Base-by-base conservation (phyloP, 495 filamentous ascomycete species). In the Lepraria neglecta region DNA sequence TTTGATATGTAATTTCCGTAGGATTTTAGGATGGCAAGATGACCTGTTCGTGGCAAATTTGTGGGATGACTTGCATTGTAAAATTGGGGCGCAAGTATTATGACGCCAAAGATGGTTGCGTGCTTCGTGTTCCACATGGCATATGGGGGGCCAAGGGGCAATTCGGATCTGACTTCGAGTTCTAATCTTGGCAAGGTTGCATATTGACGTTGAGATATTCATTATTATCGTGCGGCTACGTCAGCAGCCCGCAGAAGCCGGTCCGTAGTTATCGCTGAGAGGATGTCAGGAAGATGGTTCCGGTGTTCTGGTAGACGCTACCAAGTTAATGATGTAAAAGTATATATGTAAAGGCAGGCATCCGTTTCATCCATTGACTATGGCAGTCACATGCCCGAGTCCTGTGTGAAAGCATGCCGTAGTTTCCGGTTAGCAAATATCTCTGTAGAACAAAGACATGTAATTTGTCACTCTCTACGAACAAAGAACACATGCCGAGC, bases 51-150 rank as follows among this genome's bases (percentile, higher is more conserved):
- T 54, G 51, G 51, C 51, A 31, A 54, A 54, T 33, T 0, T 1
- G 51, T 54, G n/a, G 24, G 24, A 48, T 57, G 54, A 44, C 54
- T 57, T 57, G 54, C 54, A 57, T 24, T 42, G 54, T 27, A n/a
- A 54, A 21, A 38, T 28, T 1, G 31, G 51, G 51, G 31, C 51
- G 30, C 21, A 35, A n/a, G 17, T 24, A 11, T 4, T 35, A 54
- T 14, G 30, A 54, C 30, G 51, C 51, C 51, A 54, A n/a, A 54
- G 51, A 35, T 35, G 51, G 30, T 9, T 54, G 31, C 31, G n/a
- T 54, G 51, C 31, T 54, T 30, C 31, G 51, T 30, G n/a, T 54
- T 54, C 51, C 35, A 38, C n/a, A 6, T 19, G 44, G 15, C 4
- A 14, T 46, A 24, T 7, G 0, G 30, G 15, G 51, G 51, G 47